Percentiles rank a stretch among this genome's conserved stretches.
Conservation (phyloP, 192 early-diverging fungal species). For the Entomortierella chlamydospora region DNA sequence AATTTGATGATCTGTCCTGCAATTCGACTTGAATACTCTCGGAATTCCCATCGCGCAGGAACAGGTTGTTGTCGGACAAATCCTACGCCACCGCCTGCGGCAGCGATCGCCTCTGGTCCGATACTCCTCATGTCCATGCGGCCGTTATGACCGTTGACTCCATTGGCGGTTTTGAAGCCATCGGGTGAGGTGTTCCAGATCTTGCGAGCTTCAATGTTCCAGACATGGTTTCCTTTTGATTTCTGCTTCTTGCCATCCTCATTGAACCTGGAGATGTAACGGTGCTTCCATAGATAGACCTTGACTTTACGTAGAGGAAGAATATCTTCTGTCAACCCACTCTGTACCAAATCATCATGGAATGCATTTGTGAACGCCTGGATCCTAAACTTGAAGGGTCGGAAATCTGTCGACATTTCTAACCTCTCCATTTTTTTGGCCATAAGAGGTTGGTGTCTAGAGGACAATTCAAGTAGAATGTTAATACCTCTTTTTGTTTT, state of each 20-base stretch:
- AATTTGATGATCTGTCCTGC: conserved; percentile 71
- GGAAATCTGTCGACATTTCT: conserved; percentile 76
- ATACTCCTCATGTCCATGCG: conserved; percentile 7
- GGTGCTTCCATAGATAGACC: conserved; percentile 77
- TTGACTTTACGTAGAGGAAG: conserved; percentile 76
- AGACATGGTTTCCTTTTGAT: conserved; percentile 83
- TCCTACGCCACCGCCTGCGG: conserved; percentile 18
- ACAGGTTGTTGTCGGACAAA: background rate
- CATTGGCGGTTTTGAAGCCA: no score
- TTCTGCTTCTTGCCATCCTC: conserved; percentile 86
- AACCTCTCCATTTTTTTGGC: conserved; percentile 81
- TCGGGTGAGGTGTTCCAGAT: conserved; percentile 53
- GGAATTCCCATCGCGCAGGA: conserved; percentile 74
- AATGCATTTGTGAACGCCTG: conserved; percentile 84
- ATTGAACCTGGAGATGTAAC: conserved; percentile 83
- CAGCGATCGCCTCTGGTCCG: conserved; percentile 14
- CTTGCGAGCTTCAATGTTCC: conserved; percentile 86
- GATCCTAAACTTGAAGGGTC: conserved; percentile 89
- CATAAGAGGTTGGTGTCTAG: conserved; percentile 81
- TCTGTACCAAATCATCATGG: conserved; percentile 70
- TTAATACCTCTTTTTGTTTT: no score
- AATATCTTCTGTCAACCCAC: conserved; percentile 72
- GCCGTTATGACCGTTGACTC: no score
- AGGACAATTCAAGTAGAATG: no score
- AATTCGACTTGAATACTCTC: conserved; percentile 78